Evolutionary conservation across 352 stramenopile genomes (phyloP).

Genomic region (Phytopythium vexans): DNA sequence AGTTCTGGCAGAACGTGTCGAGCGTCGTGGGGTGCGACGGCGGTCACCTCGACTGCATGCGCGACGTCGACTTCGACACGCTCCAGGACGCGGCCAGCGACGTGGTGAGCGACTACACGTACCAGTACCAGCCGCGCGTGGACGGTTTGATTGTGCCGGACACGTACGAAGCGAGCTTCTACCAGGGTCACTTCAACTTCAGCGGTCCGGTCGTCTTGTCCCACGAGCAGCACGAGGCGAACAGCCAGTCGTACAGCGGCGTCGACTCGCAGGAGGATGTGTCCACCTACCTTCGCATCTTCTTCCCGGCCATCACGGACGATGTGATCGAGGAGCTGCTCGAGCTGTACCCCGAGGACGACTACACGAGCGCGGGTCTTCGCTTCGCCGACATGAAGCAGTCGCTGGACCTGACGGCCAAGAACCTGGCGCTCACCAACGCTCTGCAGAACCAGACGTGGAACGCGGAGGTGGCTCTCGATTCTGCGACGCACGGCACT

Average conservation of each 20-base stretch:
- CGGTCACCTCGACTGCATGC: slow-evolving; percentile 9
- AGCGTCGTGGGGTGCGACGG: slow-evolving; percentile 6
- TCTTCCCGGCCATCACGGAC: too few relatives aligned
- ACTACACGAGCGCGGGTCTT: slow-evolving; percentile 15
- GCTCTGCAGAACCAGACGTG: slow-evolving; percentile 16
- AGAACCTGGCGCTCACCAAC: slow-evolving; percentile 19
- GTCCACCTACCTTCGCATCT: slow-evolving; percentile 13
- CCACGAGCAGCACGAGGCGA: slow-evolving; percentile 14
- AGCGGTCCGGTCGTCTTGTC: slow-evolving; percentile 11
- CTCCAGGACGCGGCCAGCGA: slow-evolving; percentile 8
- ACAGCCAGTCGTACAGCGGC: slow-evolving; percentile 9
- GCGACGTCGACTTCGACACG: slow-evolving; percentile 9
- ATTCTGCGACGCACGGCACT: slow-evolving; percentile 11
- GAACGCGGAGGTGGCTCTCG: slow-evolving; percentile 13
- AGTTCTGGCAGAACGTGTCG: slow-evolving; percentile 16
- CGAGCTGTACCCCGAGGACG: slow-evolving; percentile 13
- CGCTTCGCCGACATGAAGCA: slow-evolving; percentile 23
- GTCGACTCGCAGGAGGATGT: slow-evolving; percentile 13
- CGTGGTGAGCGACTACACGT: slow-evolving; percentile 12
- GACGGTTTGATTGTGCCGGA: slow-evolving; percentile 13
- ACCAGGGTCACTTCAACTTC: slow-evolving; percentile 17
- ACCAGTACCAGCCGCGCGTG: too few relatives aligned
- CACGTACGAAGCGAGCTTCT: slow-evolving; percentile 18
- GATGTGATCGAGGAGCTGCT: too few relatives aligned
- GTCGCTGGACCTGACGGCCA: slow-evolving; percentile 14